phyloP scores from a whole-genome alignment of 805 yeast species.

The Candida adriatica region DNA sequence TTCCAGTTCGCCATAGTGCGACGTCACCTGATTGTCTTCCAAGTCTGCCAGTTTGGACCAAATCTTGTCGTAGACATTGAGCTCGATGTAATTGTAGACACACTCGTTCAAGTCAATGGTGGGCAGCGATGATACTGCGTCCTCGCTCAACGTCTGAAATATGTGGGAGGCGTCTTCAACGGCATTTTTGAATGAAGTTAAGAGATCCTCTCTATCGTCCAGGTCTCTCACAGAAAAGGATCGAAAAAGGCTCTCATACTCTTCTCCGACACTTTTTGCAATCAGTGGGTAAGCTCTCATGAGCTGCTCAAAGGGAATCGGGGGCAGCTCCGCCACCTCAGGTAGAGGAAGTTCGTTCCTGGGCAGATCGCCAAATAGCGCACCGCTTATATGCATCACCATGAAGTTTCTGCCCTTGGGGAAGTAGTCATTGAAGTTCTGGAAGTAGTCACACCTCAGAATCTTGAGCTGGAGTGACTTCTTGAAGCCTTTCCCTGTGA shows the following conservation, averaged over 20 bases:
- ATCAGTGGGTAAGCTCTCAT: constrained; percentile 33
- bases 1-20: constrained; percentile 19
- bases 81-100: constrained; percentile 67
- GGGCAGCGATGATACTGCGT: constrained; percentile 26
- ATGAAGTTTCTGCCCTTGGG: constrained; percentile 51
- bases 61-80: constrained; percentile 55
- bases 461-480: constrained; percentile 38
- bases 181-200: constrained; percentile 22
- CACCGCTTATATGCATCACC: constrained; percentile 49
- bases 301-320: constrained; percentile 31
- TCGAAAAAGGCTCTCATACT: constrained; percentile 33
- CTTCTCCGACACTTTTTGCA: constrained; percentile 31
- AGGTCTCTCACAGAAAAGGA: constrained; percentile 29
- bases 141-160: constrained; percentile 21
- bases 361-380: constrained; percentile 45
- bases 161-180: constrained; percentile 23
- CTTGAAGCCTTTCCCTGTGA: constrained; percentile 55
- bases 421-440: constrained; percentile 48
- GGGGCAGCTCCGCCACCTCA: constrained; percentile 1
- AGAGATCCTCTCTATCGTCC: constrained; percentile 22
- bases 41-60: constrained; percentile 44
- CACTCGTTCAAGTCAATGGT: constrained; percentile 42
- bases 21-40: constrained; percentile 17
- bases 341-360: too few species aligned
- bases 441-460: constrained; percentile 38